phyloP scores from a whole-genome alignment of 1,284 basidiomycete genomes.

The Fomes fomentarius region DNA sequence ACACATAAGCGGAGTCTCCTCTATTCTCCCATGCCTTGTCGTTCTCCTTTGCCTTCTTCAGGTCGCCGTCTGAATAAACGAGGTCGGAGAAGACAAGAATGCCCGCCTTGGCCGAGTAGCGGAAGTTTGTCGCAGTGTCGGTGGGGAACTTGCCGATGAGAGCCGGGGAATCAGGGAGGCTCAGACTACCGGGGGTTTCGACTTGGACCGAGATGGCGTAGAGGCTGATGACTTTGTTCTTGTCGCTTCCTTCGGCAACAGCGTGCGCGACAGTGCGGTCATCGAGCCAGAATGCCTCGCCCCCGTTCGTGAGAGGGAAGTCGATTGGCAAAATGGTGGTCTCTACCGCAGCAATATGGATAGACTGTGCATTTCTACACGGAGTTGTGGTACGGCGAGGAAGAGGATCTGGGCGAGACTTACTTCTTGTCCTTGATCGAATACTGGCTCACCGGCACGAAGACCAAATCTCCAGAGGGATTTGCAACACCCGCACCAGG shows the following conservation, averaged over 20 bases:
- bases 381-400: neutral
- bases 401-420: conserved; percentile 32
- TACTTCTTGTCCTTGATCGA: conserved; percentile 73
- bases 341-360: conserved; percentile 64
- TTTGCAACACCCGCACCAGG: conserved; percentile 72
- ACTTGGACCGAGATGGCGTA: conserved; percentile 59
- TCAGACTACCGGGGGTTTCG: conserved; percentile 34
- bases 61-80: conserved; percentile 75
- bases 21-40: conserved; percentile 75
- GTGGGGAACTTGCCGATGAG: conserved; percentile 60
- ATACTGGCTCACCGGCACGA: conserved; percentile 72
- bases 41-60: conserved; percentile 65
- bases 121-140: conserved; percentile 68
- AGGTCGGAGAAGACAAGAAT: conserved; percentile 76
- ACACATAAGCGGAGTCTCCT: conserved; percentile 77
- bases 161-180: conserved; percentile 36
- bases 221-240: conserved; percentile 53
- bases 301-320: conserved; percentile 61
- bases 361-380: conserved; percentile 66
- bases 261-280: conserved; percentile 69
- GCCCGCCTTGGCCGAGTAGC: conserved; percentile 55
- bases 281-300: conserved; percentile 79
- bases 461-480: conserved; percentile 61
- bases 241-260: conserved; percentile 52
- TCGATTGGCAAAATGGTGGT: conserved; percentile 50